These are phyloP conservation scores for Eutrema yunnanense DNA, from an alignment of 345 rosid genomes.

Conservation along the genomic window DNA sequence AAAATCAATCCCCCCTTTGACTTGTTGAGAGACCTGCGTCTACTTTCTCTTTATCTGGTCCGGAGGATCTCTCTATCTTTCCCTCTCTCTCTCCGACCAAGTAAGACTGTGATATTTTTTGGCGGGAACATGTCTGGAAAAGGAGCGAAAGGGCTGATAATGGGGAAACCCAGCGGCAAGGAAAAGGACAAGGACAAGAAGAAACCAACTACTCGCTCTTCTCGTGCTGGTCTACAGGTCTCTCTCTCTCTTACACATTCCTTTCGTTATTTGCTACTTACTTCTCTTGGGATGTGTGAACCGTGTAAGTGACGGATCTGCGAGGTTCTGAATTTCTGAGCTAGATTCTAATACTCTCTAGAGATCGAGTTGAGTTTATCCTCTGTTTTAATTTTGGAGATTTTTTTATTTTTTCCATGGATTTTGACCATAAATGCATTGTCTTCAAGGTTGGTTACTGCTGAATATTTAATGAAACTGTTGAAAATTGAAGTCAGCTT, in stretches of 20 bases:
- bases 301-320: slow-evolving; percentile 8
- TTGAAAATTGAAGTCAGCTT: not conserved
- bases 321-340: not conserved
- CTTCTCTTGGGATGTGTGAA: slow-evolving; percentile 3
- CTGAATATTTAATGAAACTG: not conserved
- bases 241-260: not conserved
- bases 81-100: not conserved
- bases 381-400: not conserved
- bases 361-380: not conserved
- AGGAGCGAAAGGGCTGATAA: slow-evolving; percentile 71
- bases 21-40: not conserved
- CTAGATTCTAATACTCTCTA: not conserved
- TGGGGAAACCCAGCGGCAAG: slow-evolving; percentile 52
- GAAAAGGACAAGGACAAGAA: slow-evolving; percentile 71
- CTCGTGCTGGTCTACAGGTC: slow-evolving; percentile 86
- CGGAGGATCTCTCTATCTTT: not conserved
- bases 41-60: not conserved
- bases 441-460: not conserved
- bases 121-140: slow-evolving; percentile 67
- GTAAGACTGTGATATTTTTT: not conserved
- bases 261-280: not conserved
- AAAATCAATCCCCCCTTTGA: not conserved
- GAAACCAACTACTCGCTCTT: slow-evolving; percentile 71
- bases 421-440: not conserved
- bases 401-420: not conserved